Evolutionary conservation across 148 eudicot species (phyloP), one percentile per base, ranked within the genome.

Genomic region (Pouteria glomerata): DNA sequence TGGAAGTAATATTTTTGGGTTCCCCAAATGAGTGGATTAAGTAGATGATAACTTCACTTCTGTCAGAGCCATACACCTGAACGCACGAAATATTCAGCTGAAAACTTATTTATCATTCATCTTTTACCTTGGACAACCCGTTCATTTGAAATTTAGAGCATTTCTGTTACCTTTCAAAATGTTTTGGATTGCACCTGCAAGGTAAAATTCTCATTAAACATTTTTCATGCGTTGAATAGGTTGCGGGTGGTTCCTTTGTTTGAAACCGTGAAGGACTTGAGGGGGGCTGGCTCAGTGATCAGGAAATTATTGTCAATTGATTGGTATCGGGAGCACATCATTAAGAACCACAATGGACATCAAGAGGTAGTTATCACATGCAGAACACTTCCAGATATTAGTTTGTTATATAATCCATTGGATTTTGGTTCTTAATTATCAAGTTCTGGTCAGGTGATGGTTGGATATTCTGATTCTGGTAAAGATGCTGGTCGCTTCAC

Each of bases 401-500:
- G 12, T 68, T 56, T 16, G 51, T 12, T 13, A 12, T 30, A 50
- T 27, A 23, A 15, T 67, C 33, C 19, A 42, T 51, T 27, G 41
- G 76, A 39, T 12, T 47, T 37, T 67, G 63, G 69, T 67, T 51
- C 69, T 59, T n/a, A n/a, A n/a, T n/a, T 61, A 73, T 50, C 53
- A 26, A 27, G 65, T 71, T 57, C 29, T 80, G 68, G 63, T 57
- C 85, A 92, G 98, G 98, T 93, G 34, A 93, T 93, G 96, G 94
- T 93, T 76, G 98, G 98, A 61, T 93, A 93, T 74, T 93, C 94
- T 24, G 96, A 90, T 79, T 88, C 94, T 26, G 94, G 98, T 63
- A 90, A 93, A 82, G 96, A 93, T 79, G 94, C 94, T 63, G 94
- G 98, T n/a, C 90, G 98, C 65, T 90, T 93, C 60, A 83, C 96